Percentiles rank a stretch among this genome's conserved stretches.
Evolutionary conservation across 1,284 basidiomycete species (phyloP).

Genomic region (Limonomyces culmigenus): DNA sequence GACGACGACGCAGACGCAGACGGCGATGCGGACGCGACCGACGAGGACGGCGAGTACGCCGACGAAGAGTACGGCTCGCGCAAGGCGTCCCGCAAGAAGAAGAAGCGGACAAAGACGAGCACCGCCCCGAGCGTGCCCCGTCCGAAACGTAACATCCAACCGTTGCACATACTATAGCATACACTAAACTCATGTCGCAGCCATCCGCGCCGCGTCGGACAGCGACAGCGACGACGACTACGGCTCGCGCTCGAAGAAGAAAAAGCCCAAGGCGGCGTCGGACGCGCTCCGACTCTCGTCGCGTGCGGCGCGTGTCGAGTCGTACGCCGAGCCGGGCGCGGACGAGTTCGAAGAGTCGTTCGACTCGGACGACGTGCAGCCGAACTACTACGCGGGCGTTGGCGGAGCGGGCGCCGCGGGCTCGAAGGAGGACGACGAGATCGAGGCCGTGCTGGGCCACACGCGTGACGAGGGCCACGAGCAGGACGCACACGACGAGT

Average conservation of each 20-base stretch:
- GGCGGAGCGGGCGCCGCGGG: constrained; percentile 32
- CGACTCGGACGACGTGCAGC: constrained; percentile 37
- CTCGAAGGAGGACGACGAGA: constrained; percentile 70
- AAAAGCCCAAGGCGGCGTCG: constrained; percentile 32
- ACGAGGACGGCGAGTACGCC: constrained; percentile 60
- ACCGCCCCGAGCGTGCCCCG: constrained; percentile 23
- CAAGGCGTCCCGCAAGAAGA: constrained; percentile 51
- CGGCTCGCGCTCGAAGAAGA: constrained; percentile 72
- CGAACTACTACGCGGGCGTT: constrained; percentile 11
- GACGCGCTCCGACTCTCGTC: constrained; percentile 71
- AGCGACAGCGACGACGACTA: constrained; percentile 84
- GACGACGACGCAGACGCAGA: constrained; percentile 30
- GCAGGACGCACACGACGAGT: constrained; percentile 62
- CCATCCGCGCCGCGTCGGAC: constrained; percentile 26
- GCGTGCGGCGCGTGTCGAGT: constrained; percentile 67
- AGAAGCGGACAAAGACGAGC: constrained; percentile 44
- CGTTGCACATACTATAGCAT: not conserved
- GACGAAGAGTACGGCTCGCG: constrained; percentile 54
- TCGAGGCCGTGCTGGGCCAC: constrained; percentile 75
- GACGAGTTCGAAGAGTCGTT: constrained; percentile 61
- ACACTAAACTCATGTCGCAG: constrained; percentile 3
- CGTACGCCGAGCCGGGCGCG: constrained; percentile 73
- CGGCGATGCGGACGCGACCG: constrained; percentile 33
- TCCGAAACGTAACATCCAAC: not conserved
- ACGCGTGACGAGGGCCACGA: constrained; percentile 67